These are phyloP conservation scores for Fusarium sp. DNA, from an alignment of 2,329 filamentous ascomycete genomes.

Conservation along the genomic window DNA sequence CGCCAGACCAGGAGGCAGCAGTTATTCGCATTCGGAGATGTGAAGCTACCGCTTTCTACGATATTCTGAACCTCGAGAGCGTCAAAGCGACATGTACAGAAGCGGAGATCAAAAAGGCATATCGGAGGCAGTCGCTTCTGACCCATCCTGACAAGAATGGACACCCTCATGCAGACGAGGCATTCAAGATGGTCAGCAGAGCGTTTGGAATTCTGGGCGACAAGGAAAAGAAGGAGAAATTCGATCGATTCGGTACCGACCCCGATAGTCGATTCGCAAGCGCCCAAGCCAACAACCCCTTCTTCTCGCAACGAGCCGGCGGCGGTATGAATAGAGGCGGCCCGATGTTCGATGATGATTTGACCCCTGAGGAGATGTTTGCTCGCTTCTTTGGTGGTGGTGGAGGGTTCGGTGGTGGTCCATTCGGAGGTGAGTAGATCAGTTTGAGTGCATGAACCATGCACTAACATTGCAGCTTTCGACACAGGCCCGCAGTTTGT, in stretches of 20 bases:
- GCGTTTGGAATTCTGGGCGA: conserved; percentile 95
- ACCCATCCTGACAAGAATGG: conserved; percentile 99
- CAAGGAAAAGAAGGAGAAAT: conserved; percentile 86
- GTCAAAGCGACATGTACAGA: conserved; percentile 77
- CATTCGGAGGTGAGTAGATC: conserved; percentile 56
- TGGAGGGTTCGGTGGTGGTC: conserved; percentile 72
- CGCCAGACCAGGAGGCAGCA: conserved; percentile 89
- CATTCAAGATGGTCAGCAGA: conserved; percentile 96
- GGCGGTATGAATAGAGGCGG: conserved; percentile 63
- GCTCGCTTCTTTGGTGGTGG: conserved; percentile 94
- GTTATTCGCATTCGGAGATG: conserved; percentile 91
- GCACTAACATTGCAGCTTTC: conserved; percentile 63
- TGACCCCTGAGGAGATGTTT: conserved; percentile 97
- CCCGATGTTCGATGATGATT: conserved; percentile 87
- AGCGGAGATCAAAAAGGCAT: conserved; percentile 95
- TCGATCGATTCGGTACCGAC: conserved; percentile 89
- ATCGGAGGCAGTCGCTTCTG: conserved; percentile 91
- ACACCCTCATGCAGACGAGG: conserved; percentile 93
- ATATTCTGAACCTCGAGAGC: conserved; percentile 83
- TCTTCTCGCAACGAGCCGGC: conserved; percentile 66
- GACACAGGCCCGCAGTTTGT: conserved; percentile 89
- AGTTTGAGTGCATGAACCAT: background rate
- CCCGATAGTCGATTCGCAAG: conserved; percentile 88
- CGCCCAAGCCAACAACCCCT: conserved; percentile 71
- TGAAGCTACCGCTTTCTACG: conserved; percentile 89